Conservation (phyloP, 192 early-diverging fungal species). For the Coemansia sp. region DNA sequence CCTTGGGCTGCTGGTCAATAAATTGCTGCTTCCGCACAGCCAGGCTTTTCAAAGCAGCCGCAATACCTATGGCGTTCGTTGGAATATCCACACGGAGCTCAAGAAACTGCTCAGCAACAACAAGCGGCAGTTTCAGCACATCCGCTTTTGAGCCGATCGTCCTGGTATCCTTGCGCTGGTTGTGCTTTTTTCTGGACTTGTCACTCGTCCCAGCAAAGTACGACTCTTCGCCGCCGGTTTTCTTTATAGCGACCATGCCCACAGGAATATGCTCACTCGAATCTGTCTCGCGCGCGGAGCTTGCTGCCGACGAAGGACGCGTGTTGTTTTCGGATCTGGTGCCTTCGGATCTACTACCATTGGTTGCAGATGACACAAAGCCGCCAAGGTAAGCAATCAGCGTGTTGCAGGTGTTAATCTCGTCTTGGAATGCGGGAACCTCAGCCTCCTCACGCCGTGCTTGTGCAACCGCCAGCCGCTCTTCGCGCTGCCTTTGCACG, state of each 20-base stretch:
- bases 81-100: slow-evolving; percentile 81
- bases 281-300: slow-evolving; percentile 60
- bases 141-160: slow-evolving; percentile 49
- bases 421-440: slow-evolving; percentile 80
- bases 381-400: slow-evolving; percentile 72
- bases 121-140: slow-evolving; percentile 68
- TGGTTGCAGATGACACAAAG: slow-evolving; percentile 21
- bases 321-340: slow-evolving; percentile 35
- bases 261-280: slow-evolving; percentile 63
- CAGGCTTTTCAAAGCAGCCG: slow-evolving; percentile 69
- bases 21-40: slow-evolving; percentile 69
- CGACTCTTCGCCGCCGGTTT: slow-evolving; percentile 68
- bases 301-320: slow-evolving; percentile 41
- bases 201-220: slow-evolving; percentile 71
- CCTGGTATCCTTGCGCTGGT: slow-evolving; percentile 58
- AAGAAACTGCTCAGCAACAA: slow-evolving; percentile 76
- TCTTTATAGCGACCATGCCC: slow-evolving; percentile 76
- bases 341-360: slow-evolving; percentile 11
- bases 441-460: slow-evolving; percentile 83
- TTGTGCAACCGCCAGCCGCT: slow-evolving; percentile 67
- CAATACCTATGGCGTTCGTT: slow-evolving; percentile 64
- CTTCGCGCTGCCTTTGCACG: slow-evolving; percentile 65
- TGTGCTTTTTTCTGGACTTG: slow-evolving; percentile 61
- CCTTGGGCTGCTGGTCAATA: slow-evolving; percentile 71
- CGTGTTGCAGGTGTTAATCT: slow-evolving; percentile 80